Evolutionary conservation across 2,329 filamentous ascomycete genomes (phyloP), one percentile per base, ranked within the genome.

Genomic region (Hypoxylon sp.): DNA sequence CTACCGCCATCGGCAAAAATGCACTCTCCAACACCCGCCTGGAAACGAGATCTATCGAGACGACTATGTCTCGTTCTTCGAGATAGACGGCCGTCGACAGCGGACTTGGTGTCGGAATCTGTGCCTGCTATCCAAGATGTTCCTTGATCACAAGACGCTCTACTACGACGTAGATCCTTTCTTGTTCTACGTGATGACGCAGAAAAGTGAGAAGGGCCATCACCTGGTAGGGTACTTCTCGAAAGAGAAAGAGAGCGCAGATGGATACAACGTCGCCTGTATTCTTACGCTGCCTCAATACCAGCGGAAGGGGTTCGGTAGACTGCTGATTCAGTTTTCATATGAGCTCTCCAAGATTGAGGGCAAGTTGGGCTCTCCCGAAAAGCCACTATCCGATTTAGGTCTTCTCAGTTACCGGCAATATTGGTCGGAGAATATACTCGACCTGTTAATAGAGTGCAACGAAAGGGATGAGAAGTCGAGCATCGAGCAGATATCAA

Each of bases 101-200:
- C 88, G 95, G 3, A 97, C 95, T 0, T 99, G 96, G 89, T 99
- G 96, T 75, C 91, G 96, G 54, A 99, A 99, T 72, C 85, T 99
- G 4, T 99, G 96, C 78, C 83, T 99, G 8, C 83, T 99, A 14
- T 96, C 91, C 20, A 99, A 99, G 75, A 92, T 98, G 80, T 99
- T 99, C 76, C 85, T 99, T 36, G 96, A 85, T 70, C 96, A 97
- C 78, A 99, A 99, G 80, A 98, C 96, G 4, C 88, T 99, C 6
- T 99, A 97, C 82, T 99, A 99, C 81, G 96, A 99, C 73, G 96
- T 99, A n/a, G 96, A 99, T 69, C 96, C 96, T 0, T 99, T 99
- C 76, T 81, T 99, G 33, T 99, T 99, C 82, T 99, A 99, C 80
- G 95, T 97, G 78, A 97, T 99, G 95, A 93, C 93, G 24, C 91